Base-by-base conservation (phyloP, 73 alveolate species). In the Effrenium voratum region DNA sequence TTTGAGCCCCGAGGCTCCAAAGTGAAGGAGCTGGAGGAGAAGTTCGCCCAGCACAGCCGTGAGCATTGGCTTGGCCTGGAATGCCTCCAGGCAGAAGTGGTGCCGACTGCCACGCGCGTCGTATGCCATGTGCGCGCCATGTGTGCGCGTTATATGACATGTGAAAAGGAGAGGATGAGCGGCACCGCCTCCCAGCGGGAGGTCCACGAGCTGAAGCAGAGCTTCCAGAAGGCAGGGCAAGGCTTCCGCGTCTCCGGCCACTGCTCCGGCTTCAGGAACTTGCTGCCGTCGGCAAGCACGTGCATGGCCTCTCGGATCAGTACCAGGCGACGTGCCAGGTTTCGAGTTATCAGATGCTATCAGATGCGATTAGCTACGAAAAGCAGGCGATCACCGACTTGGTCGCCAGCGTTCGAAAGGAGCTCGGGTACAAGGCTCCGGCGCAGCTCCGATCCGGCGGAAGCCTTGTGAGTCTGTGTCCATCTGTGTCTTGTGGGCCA, bases 21-120 rank as follows among this genome's bases (percentile, higher is more conserved):
- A 43, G 46, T 88, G 46, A 49, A 45, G 32, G 96, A 88, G 41
- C 41, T 88, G 28, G 96, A 88, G 5, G 96, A 88, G 52, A 63
- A 88, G 73, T 32, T 88, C 38, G 41, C 44, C 41, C 45, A 75
- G 50, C 86, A 88, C 85, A 88, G 82, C 82, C 96, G 96, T 26
- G 96, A 88, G 41, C 96, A 88, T 45, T 88, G 96, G 96, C 86
- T 88, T 12, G 86, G 96, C 40, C 5, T 88, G 72, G 96, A 88
- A 52, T 88, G 96, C 85, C 34, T 88, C 57, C 96, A 88, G n/a
- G 43, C 77, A 63, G 2, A 19, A 1, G 77, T 63, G 40, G 77
- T 1, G 34, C 38, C n/a, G n/a, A n/a, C 26, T 8, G 8, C 19
- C 63, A 52, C 8, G 63, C 63, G 8, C 26, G 26, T 52, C 19